Evolutionary conservation across 257 asterid species (phyloP), one percentile per base, ranked within the genome.

Genomic region (Paraleonurus japonicus): DNA sequence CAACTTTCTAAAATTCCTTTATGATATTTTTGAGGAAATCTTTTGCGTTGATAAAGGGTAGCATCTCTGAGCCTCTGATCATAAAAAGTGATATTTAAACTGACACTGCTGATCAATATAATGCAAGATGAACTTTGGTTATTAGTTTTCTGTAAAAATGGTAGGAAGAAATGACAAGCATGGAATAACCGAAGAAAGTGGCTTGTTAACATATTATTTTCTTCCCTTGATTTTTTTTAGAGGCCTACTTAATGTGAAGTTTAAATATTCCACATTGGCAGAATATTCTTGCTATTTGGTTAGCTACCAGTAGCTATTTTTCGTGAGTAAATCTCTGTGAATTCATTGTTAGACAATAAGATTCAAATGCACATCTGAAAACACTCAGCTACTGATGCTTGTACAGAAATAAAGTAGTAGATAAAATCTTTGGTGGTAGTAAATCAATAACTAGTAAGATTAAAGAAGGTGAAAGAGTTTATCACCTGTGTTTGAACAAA

Each of bases 131-230:
- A 30, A 13, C 45, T 71, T 69, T 69, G 41, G 22, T 8, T 22
- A 20, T 55, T 28, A 41, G 60, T 64, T 64, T 64, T 63, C 13
- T 9, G 43, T 37, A 7, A 37, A 7, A 63, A 73, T 23, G 30
- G 59, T 54, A 54, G 55, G 24, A 48, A 73, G 48, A 41, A 41
- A 41, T 41, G 4, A 43, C 17, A 33, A 7, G 41, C 41, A 33
- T 33, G 41, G 41, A 33, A 30, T 41, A 57, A 37, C 26, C 7
- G 13, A 27, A 70, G n/a, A n/a, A n/a, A n/a, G n/a, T n/a, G n/a
- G n/a, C n/a, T n/a, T n/a, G n/a, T n/a, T n/a, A n/a, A 61, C 62
- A 71, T 43, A 8, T 71, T 9, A 17, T 41, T 20, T 50, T 67
- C n/a, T 6, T 19, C 54, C 39, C 41, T 35, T 20, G 4, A 5